Evolutionary conservation across 2,329 filamentous ascomycete genomes (phyloP).

Genomic region (Xylogone sp.): DNA sequence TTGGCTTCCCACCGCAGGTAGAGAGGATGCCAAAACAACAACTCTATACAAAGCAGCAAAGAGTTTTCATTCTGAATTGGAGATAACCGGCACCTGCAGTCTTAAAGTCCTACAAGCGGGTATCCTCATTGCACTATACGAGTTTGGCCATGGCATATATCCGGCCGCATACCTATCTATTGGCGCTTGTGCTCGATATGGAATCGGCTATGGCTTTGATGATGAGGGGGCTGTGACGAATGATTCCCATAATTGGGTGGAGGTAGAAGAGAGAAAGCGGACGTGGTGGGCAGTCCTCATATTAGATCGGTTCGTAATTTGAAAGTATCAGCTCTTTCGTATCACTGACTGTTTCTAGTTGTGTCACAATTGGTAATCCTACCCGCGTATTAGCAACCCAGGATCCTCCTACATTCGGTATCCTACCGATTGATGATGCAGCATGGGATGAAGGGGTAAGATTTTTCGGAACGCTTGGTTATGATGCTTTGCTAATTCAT

Average conservation of each 20-base stretch:
- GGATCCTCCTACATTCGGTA: no score
- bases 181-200: slow-evolving; percentile 35
- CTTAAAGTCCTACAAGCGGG: slow-evolving; percentile 37
- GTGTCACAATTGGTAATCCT: no score
- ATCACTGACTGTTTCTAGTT: no score
- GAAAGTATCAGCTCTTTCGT: no score
- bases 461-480: no score
- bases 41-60: background rate
- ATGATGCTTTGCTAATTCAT: no score
- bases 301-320: background rate
- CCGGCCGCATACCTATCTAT: slow-evolving; percentile 40
- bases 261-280: background rate
- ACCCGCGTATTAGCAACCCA: no score
- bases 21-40: background rate
- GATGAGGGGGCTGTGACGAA: slow-evolving; percentile 8
- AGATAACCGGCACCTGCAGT: slow-evolving; percentile 16
- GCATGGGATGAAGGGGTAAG: no score
- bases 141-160: slow-evolving; percentile 39
- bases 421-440: no score
- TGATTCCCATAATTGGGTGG: slow-evolving; percentile 25
- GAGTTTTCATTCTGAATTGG: background rate
- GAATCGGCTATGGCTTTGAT: slow-evolving; percentile 36
- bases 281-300: background rate
- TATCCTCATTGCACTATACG: slow-evolving; percentile 38
- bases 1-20: background rate